These are phyloP conservation scores for Gynandropsis gynandra DNA, from an alignment of 345 rosid genomes.

Conservation along the genomic window DNA sequence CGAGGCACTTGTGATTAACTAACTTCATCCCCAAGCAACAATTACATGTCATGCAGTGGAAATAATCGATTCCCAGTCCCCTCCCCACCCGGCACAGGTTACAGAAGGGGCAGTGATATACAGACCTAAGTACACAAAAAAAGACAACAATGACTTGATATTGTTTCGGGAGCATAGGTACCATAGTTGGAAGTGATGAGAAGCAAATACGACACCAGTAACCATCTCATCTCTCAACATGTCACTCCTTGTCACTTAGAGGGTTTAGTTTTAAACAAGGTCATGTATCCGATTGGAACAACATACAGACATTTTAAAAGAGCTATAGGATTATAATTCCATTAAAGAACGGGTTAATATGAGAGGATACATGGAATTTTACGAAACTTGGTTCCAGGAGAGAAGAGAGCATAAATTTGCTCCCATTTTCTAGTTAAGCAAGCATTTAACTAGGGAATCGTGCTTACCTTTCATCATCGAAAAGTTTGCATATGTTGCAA, in stretches of 20 bases:
- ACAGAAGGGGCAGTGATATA: slow-evolving; percentile 90
- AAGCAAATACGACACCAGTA: no score
- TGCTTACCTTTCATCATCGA: slow-evolving; percentile 80
- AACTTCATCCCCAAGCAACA: slow-evolving; percentile 72
- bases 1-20: slow-evolving; percentile 77
- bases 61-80: slow-evolving; percentile 83
- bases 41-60: slow-evolving; percentile 96
- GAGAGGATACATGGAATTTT: no score
- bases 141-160: no score
- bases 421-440: background rate
- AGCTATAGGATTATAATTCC: background rate
- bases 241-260: no score
- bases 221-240: no score
- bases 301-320: background rate
- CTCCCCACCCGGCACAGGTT: slow-evolving; percentile 85
- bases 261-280: no score
- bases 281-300: no score
- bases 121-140: slow-evolving; percentile 41
- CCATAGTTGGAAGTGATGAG: no score
- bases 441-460: slow-evolving; percentile 8
- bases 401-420: background rate
- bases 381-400: no score
- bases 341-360: no score
- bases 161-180: no score
- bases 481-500: slow-evolving; percentile 86